Conservation (phyloP, 2,329 filamentous ascomycete genomes). For the Trematosphaeria pertusa region DNA sequence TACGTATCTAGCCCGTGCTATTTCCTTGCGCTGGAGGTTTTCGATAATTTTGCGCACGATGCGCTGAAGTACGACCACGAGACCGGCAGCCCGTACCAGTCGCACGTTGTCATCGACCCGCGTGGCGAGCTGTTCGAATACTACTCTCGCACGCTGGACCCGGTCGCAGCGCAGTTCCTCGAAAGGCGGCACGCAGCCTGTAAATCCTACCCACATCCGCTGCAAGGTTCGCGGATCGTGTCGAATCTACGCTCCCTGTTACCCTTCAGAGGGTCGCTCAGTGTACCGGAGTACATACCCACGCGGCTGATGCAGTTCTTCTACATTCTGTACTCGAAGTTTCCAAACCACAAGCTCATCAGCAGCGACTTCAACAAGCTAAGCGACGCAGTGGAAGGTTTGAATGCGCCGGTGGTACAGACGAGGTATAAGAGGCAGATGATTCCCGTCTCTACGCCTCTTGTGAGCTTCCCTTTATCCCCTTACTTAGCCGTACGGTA, state of each 20-base stretch:
- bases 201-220: conserved; percentile 66
- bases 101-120: conserved; percentile 82
- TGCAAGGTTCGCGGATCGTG: conserved; percentile 62
- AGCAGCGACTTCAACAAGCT: conserved; percentile 90
- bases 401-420: conserved; percentile 96
- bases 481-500: not conserved
- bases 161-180: conserved; percentile 81
- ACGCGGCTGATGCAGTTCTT: conserved; percentile 97
- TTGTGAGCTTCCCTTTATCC: conserved; percentile 65
- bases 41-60: conserved; percentile 98
- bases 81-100: conserved; percentile 85
- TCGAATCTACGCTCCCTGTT: conserved; percentile 68
- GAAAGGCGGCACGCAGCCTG: conserved; percentile 80
- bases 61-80: conserved; percentile 85
- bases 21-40: conserved; percentile 97
- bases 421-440: conserved; percentile 87
- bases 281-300: conserved; percentile 88
- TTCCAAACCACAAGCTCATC: conserved; percentile 87
- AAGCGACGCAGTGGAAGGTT: conserved; percentile 79
- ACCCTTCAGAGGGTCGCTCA: conserved; percentile 78
- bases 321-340: conserved; percentile 84
- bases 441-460: conserved; percentile 86
- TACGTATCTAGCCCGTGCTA: conserved; percentile 94
- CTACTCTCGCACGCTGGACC: conserved; percentile 81
- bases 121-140: conserved; percentile 95